phyloP scores from a whole-genome alignment of 306 rosid genomes.

The Vigna trinervia region DNA sequence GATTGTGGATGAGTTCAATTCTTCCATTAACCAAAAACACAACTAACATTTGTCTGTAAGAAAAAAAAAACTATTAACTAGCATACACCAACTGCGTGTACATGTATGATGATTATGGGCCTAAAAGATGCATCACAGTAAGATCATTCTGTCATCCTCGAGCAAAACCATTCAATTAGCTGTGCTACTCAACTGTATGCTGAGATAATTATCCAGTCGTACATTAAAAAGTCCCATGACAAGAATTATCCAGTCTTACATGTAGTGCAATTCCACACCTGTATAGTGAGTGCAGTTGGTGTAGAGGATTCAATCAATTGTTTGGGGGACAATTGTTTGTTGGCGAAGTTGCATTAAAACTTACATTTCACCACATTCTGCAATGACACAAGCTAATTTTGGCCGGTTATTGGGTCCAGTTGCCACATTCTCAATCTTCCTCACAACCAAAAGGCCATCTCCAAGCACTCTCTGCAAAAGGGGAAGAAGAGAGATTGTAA shows the following conservation, averaged over 20 bases:
- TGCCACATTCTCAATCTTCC: constrained; percentile 98
- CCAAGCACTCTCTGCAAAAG: constrained; percentile 91
- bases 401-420: constrained; percentile 94
- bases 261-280: constrained; percentile 23
- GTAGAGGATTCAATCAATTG: constrained; percentile 16
- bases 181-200: constrained; percentile 8
- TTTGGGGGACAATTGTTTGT: constrained; percentile 11
- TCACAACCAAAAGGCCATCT: constrained; percentile 94
- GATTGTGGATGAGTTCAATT: too few relatives aligned
- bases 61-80: too few relatives aligned
- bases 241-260: background rate
- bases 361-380: constrained; percentile 98
- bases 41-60: too few relatives aligned
- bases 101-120: background rate
- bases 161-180: constrained; percentile 22
- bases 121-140: background rate
- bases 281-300: constrained; percentile 10
- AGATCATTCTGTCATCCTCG: background rate
- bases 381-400: constrained; percentile 77
- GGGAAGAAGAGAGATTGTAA: constrained; percentile 25
- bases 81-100: background rate
- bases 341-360: constrained; percentile 13
- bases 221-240: background rate
- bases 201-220: constrained; percentile 17
- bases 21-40: too few relatives aligned